phyloP scores from a whole-genome alignment of 768 basidiomycete genomes.

The Gyrodon lividus region DNA sequence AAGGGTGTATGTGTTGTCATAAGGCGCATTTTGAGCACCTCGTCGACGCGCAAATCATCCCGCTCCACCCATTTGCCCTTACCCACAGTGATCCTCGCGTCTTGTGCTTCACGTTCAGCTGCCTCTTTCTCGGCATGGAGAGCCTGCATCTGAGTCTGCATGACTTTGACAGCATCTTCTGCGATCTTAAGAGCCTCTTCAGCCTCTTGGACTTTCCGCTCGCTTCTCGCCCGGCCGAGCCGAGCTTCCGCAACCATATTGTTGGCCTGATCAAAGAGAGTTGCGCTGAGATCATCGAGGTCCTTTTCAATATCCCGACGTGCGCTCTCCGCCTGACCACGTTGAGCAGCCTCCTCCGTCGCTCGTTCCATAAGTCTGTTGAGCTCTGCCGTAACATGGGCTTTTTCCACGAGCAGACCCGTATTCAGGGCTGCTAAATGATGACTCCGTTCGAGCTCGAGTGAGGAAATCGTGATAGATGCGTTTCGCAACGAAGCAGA shows the following conservation, averaged over 20 bases:
- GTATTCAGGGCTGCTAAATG: conserved; percentile 90
- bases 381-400: conserved; percentile 87
- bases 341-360: conserved; percentile 89
- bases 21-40: conserved; percentile 41
- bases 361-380: conserved; percentile 91
- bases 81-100: conserved; percentile 52
- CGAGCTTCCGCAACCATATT: conserved; percentile 97
- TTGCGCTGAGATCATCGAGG: conserved; percentile 89
- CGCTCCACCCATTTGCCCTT: conserved; percentile 69
- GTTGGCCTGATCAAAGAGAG: conserved; percentile 89
- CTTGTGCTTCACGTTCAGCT: conserved; percentile 51
- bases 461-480: conserved; percentile 66
- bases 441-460: conserved; percentile 82
- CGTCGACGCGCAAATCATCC: conserved; percentile 26
- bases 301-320: conserved; percentile 86
- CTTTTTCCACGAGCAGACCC: conserved; percentile 87
- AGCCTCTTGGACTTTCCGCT: conserved; percentile 73
- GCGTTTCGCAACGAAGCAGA: conserved; percentile 57
- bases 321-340: conserved; percentile 88
- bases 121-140: conserved; percentile 66
- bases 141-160: conserved; percentile 84
- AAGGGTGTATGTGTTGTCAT: conserved; percentile 74
- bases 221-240: conserved; percentile 58
- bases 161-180: conserved; percentile 78
- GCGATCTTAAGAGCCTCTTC: conserved; percentile 79